Base-by-base conservation (phyloP, 805 yeast species). In the Wickerhamomyces bovis region DNA sequence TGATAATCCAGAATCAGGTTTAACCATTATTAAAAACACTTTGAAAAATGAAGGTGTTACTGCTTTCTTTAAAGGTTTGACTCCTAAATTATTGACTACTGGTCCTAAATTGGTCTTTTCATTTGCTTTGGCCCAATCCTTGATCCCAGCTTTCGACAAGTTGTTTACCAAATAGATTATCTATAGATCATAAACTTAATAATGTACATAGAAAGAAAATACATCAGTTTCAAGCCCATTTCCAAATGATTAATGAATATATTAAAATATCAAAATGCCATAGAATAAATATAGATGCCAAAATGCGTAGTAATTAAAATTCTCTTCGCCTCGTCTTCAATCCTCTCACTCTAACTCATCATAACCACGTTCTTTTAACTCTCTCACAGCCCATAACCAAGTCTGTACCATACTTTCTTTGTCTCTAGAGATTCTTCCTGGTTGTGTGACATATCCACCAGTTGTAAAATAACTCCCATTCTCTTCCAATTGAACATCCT, bases 31-130 rank as follows among this genome's bases (percentile, higher is more conserved):
- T 69, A 89, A 88, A 72, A 90, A 92, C 70, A 94, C 95, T 85
- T 78, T 83, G 51, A 85, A 81, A 66, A 88, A 85, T 64, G 99
- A 94, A 73, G 99, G 98, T 53, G 43, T 87, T 51, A 60, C 89
- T 25, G 77, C 97, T 15, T 94, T 92, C 73, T 92, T 94, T 80
- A 92, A 92, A 73, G 99, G 99, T 40, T 78, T 94, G 63, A 87
- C 95, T 50, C 99, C 99, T 51, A 94, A 94, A 71, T 78, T 94
- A 63, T 78, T 94, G 67, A 94, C 99, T 42, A 90, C 99, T 31
- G 99, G 99, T 56, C 99, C 99, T 46, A 94, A 94, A 73, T 79
- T 94, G 61, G 99, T 94, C 45, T 94, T 94, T 68, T 88, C 96
- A n/a, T 92, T 92, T 64, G 99, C 99, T 10, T 72, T 92, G 67